phyloP scores from a whole-genome alignment of 78 protist species.

The Cavenderia fasciculata region DNA sequence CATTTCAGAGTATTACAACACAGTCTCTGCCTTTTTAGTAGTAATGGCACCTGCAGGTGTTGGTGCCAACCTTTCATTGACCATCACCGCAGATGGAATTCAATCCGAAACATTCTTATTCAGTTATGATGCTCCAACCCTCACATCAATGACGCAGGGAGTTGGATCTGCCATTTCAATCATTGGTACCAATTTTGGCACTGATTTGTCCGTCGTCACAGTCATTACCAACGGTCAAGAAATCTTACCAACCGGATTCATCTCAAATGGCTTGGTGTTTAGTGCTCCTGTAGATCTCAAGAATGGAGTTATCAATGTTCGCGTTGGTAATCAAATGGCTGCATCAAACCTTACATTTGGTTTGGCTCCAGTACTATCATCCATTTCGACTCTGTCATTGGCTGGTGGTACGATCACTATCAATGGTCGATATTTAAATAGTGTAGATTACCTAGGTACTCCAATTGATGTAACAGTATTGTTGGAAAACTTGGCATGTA shows the following conservation, averaged over 20 bases:
- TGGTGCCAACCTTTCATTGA: neutral
- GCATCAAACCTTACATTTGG: neutral
- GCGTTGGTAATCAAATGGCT: neutral
- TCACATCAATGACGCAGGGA: slow-evolving; percentile 6
- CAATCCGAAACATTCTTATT: neutral
- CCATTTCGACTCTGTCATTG: neutral
- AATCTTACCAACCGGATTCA: neutral
- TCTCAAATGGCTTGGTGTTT: neutral
- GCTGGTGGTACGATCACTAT: neutral
- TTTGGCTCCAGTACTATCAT: neutral
- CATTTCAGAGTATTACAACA: too few relatives aligned
- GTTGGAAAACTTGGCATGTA: neutral
- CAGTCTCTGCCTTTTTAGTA: too few relatives aligned
- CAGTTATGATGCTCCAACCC: slow-evolving; percentile 7
- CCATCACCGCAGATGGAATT: neutral
- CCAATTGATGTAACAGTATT: neutral
- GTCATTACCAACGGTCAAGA: neutral
- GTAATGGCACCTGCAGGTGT: slow-evolving; percentile 25
- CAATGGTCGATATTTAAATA: neutral
- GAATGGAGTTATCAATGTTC: neutral
- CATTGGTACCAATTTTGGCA: slow-evolving; percentile 28
- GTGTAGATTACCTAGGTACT: neutral
- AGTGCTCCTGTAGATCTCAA: neutral
- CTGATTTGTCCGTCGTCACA: neutral
- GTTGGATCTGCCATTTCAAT: too few relatives aligned